Base-by-base conservation (phyloP, 768 basidiomycete genomes). In the Tephrocybe sp. region DNA sequence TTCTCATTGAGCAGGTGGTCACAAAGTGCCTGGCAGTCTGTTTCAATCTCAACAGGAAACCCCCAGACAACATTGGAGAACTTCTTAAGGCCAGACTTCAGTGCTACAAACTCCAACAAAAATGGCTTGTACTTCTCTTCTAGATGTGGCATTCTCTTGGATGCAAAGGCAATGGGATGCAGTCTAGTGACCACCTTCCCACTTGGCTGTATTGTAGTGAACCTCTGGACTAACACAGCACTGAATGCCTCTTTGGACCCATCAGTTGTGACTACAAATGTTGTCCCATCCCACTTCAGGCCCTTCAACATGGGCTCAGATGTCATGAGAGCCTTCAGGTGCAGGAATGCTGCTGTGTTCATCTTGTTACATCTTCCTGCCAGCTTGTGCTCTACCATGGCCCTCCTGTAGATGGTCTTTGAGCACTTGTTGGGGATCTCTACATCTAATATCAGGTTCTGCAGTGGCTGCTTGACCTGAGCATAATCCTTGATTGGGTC, bases 261-360 rank as follows among this genome's bases (percentile, higher is more conserved):
- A 43, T 75, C 69, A 0, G 65, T 69, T 0, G 64, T 70, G 7
- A 74, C 50, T 2, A 72, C 64, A 53, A 75, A 61, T 26, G 51
- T 58, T 17, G 60, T 61, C 0, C 68, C 67, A 41, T 75, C 68
- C 37, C 36, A n/a, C n/a, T n/a, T n/a, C n/a, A n/a, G n/a, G n/a
- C n/a, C n/a, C n/a, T n/a, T n/a, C n/a, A n/a, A n/a, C n/a, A n/a
- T n/a, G n/a, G n/a, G n/a, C n/a, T n/a, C n/a, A n/a, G n/a, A n/a
- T n/a, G n/a, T n/a, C n/a, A n/a, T n/a, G n/a, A n/a, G n/a, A n/a
- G n/a, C n/a, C n/a, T n/a, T n/a, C n/a, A n/a, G n/a, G 1, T 26
- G 17, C 0, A 69, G 58, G 40, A 69, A 68, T 0, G 60, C 51
- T 12, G 51, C 24, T 0, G 53, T 56, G 21, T 68, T 63, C 11